These are phyloP conservation scores for Stylosanthes scabra DNA, from an alignment of 331 rosid species.

Conservation along the genomic window DNA sequence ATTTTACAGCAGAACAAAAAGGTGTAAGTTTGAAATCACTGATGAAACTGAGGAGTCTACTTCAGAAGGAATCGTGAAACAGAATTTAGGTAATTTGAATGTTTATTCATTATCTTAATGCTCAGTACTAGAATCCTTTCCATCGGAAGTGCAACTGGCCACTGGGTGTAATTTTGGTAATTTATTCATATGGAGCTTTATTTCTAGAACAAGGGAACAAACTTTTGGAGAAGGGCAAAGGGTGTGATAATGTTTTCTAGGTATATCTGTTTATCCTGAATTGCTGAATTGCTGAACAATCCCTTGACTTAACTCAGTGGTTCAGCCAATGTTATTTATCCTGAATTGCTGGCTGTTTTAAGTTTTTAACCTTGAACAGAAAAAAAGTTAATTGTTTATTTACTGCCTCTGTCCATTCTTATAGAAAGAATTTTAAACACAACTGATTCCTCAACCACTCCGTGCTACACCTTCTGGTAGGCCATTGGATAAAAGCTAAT, in stretches of 20 bases:
- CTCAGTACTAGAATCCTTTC: not conserved
- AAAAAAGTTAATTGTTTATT: too few species aligned
- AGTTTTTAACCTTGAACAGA: too few species aligned
- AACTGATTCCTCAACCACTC: too few species aligned
- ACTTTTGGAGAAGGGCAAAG: not conserved
- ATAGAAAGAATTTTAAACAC: too few species aligned
- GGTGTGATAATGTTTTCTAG: not conserved
- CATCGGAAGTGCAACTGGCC: too few species aligned
- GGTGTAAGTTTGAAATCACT: constrained; percentile 58
- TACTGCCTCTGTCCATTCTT: too few species aligned
- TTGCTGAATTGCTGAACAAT: too few species aligned
- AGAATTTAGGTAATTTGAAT: constrained; percentile 46
- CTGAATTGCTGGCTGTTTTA: constrained; percentile 7
- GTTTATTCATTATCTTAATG: constrained; percentile 2
- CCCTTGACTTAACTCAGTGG: constrained; percentile 14
- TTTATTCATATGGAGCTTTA: not conserved
- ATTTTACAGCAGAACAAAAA: constrained; percentile 56
- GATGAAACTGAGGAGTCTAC: constrained; percentile 52
- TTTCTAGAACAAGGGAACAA: not conserved
- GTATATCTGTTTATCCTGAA: too few species aligned
- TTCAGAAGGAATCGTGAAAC: constrained; percentile 39
- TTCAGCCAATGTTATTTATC: constrained; percentile 7
- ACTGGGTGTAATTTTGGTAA: too few species aligned
- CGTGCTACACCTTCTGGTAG: too few species aligned
- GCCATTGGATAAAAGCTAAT: not conserved